These are phyloP conservation scores for Citrullus colocynthis DNA, from an alignment of 306 rosid genomes.

Conservation along the genomic window DNA sequence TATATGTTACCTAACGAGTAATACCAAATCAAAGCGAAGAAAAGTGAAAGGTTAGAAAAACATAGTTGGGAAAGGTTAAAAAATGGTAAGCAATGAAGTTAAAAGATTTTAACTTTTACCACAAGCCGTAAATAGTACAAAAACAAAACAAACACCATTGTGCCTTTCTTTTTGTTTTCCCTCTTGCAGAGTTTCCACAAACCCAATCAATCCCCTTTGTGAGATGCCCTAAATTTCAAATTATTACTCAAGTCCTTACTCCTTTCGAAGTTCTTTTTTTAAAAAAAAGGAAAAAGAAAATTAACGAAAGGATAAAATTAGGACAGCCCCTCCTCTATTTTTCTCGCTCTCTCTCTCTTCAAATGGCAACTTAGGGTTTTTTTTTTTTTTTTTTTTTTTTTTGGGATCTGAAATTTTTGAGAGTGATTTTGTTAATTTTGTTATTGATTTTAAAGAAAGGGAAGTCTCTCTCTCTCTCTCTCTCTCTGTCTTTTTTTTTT, in stretches of 20 bases:
- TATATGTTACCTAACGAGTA: not conserved
- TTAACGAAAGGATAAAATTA: not conserved
- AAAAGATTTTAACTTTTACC: too few species aligned
- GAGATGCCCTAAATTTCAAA: not conserved
- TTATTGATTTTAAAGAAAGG: not conserved
- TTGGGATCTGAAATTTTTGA: not conserved
- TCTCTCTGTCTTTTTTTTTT: too few species aligned
- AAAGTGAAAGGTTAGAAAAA: too few species aligned
- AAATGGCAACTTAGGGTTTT: not conserved
- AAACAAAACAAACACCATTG: not conserved
- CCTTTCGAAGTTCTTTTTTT: not conserved
- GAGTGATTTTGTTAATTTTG: not conserved
- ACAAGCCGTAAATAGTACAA: not conserved
- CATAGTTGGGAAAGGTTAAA: not conserved
- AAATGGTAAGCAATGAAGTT: too few species aligned
- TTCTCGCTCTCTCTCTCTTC: not conserved
- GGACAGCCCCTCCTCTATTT: not conserved
- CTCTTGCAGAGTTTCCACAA: not conserved
- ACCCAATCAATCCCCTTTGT: not conserved
- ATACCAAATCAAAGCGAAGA: not conserved
- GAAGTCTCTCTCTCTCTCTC: too few species aligned
- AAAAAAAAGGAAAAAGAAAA: too few species aligned
- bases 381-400: not conserved
- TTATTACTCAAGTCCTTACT: not conserved
- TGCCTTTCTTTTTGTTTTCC: not conserved